phyloP scores from a whole-genome alignment of 768 basidiomycete species.

The Saitozyma podzolica region DNA sequence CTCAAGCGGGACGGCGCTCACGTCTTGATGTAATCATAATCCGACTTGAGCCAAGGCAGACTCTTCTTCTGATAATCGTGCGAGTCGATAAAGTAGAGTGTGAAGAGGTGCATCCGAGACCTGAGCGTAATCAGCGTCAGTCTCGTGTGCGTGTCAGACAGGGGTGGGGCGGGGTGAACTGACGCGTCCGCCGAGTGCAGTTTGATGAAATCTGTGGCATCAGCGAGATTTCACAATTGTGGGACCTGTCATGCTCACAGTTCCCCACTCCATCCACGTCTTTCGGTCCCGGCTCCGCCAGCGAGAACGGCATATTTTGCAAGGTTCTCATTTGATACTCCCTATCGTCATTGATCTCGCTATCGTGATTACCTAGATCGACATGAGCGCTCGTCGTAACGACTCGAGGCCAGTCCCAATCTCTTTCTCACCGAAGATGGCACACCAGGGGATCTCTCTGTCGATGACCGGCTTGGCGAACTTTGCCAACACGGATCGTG shows the following conservation, averaged over 20 bases:
- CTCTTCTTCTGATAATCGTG: constrained; percentile 59
- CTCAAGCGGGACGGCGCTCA: constrained; percentile 41
- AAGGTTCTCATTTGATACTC: constrained; percentile 66
- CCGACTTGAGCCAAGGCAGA: constrained; percentile 64
- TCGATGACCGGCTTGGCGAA: constrained; percentile 76
- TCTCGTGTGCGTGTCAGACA: background rate
- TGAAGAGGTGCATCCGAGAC: constrained; percentile 82
- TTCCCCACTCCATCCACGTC: constrained; percentile 89
- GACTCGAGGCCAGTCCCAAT: too few species aligned
- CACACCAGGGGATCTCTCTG: constrained; percentile 81
- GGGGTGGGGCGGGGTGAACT: constrained; percentile 51
- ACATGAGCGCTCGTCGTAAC: background rate
- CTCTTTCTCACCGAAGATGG: constrained; percentile 66
- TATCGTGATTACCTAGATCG: constrained; percentile 73
- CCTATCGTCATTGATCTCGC: constrained; percentile 54
- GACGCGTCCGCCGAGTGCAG: constrained; percentile 80
- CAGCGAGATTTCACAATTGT: background rate
- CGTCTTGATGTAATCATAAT: constrained; percentile 84
- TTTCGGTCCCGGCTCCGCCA: constrained; percentile 76
- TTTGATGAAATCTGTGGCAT: constrained; percentile 64
- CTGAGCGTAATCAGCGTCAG: constrained; percentile 52
- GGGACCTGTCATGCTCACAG: constrained; percentile 51
- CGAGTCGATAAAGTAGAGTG: constrained; percentile 88
- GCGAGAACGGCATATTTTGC: constrained; percentile 78
- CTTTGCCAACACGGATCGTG: constrained; percentile 82